Conservation (phyloP, 2,329 filamentous ascomycete genomes). For the Botrytis deweyae region DNA sequence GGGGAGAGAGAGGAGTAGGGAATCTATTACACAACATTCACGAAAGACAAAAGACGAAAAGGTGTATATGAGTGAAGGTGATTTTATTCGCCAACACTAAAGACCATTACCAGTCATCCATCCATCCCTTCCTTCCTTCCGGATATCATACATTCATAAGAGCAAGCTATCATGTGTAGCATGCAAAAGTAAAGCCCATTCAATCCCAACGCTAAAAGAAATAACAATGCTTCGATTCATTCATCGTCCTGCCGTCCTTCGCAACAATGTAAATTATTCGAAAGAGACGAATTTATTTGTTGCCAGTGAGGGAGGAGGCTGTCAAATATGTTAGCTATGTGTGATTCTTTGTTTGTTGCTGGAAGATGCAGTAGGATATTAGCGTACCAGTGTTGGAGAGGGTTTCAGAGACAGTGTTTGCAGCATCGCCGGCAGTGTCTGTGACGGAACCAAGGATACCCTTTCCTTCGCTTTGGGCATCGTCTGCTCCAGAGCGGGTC, state of each 20-base stretch:
- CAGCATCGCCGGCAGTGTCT: constrained; percentile 42
- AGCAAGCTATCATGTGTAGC: neutral
- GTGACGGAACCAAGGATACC: constrained; percentile 43
- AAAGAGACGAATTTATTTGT: neutral
- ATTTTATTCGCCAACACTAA: neutral
- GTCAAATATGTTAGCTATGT: neutral
- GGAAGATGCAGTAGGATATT: neutral
- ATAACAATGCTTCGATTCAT: neutral
- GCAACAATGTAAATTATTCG: neutral
- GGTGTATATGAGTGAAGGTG: neutral
- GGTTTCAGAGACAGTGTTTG: constrained; percentile 25
- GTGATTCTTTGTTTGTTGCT: neutral
- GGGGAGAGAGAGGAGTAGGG: neutral
- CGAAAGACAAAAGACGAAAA: neutral
- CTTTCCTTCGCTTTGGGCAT: constrained; percentile 44
- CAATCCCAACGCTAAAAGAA: constrained; percentile 8
- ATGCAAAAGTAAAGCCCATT: neutral
- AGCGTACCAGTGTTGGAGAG: constrained; percentile 16
- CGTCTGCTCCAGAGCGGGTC: constrained; percentile 43
- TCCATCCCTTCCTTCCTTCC: neutral
- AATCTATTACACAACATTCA: neutral
- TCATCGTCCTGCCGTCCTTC: neutral
- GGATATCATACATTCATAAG: neutral
- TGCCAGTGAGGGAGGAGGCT: constrained; percentile 14
- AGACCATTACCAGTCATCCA: neutral